Percentiles rank a stretch among this genome's conserved stretches.
Conservation (phyloP, 805 yeast species). For the Naumovozyma castellii region DNA sequence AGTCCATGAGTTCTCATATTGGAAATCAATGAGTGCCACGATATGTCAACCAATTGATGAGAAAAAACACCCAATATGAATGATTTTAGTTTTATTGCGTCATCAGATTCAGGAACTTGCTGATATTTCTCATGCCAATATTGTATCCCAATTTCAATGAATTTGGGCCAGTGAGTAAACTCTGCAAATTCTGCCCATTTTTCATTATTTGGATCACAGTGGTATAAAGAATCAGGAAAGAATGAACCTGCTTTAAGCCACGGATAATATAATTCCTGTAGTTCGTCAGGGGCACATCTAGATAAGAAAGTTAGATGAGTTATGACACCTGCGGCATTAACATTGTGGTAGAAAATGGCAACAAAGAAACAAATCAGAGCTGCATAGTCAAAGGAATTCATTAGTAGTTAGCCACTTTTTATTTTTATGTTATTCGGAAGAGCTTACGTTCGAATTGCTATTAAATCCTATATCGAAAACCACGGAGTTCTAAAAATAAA, state of each 20-base stretch:
- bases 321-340: slow-evolving; percentile 17
- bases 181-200: slow-evolving; percentile 40
- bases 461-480: no score
- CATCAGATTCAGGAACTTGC: slow-evolving; percentile 7
- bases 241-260: slow-evolving; percentile 51
- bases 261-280: slow-evolving; percentile 20
- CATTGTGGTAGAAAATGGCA: no score
- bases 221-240: slow-evolving; percentile 61
- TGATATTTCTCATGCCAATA: slow-evolving; percentile 33
- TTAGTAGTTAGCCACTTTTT: no score
- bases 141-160: slow-evolving; percentile 38
- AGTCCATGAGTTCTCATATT: slow-evolving; percentile 34
- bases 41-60: slow-evolving; percentile 55
- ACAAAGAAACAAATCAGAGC: no score
- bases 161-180: slow-evolving; percentile 64
- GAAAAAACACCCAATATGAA: slow-evolving; percentile 50
- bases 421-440: no score
- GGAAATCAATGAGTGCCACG: slow-evolving; percentile 57
- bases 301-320: slow-evolving; percentile 16
- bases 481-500: no score
- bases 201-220: slow-evolving; percentile 42
- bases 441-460: no score
- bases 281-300: slow-evolving; percentile 25
- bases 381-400: no score
- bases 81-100: slow-evolving; percentile 35